phyloP scores from a whole-genome alignment of 2,329 filamentous ascomycete genomes.

The Aspergillus caelatus region DNA sequence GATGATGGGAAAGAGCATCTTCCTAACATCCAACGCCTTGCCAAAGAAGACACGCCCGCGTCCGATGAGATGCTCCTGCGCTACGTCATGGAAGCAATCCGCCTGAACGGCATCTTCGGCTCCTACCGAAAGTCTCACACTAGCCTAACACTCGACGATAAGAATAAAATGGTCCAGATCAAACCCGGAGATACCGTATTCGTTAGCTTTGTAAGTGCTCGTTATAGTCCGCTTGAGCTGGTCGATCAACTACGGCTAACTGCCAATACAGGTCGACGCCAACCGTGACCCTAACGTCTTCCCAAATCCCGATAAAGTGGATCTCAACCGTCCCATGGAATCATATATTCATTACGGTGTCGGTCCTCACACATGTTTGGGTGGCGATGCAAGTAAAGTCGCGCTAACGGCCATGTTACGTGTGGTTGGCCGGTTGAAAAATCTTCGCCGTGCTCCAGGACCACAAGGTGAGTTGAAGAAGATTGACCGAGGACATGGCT shows the following conservation, averaged over 20 bases:
- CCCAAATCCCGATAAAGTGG: slow-evolving; percentile 62
- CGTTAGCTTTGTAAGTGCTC: slow-evolving; percentile 59
- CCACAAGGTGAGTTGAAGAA: slow-evolving; percentile 69
- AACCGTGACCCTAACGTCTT: slow-evolving; percentile 62
- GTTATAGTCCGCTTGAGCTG: slow-evolving; percentile 64
- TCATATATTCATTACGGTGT: slow-evolving; percentile 67
- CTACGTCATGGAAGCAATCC: slow-evolving; percentile 72
- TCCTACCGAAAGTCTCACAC: slow-evolving; percentile 60
- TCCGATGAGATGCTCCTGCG: slow-evolving; percentile 67
- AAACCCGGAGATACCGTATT: slow-evolving; percentile 63
- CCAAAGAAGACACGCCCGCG: slow-evolving; percentile 58
- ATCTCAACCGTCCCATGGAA: slow-evolving; percentile 65
- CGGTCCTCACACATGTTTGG: slow-evolving; percentile 66
- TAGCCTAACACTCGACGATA: slow-evolving; percentile 56
- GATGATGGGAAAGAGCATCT: slow-evolving; percentile 60
- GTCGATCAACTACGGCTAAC: slow-evolving; percentile 19
- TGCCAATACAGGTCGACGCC: slow-evolving; percentile 48
- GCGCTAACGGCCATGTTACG: slow-evolving; percentile 71
- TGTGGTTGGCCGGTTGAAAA: slow-evolving; percentile 62
- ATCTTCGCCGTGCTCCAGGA: slow-evolving; percentile 63
- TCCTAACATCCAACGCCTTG: slow-evolving; percentile 63
- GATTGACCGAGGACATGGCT: slow-evolving; percentile 57
- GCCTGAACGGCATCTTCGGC: slow-evolving; percentile 66
- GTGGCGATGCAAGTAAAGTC: slow-evolving; percentile 61
- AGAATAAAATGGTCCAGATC: slow-evolving; percentile 52